Conservation (phyloP, 805 yeast genomes). For the Candida schatavii region DNA sequence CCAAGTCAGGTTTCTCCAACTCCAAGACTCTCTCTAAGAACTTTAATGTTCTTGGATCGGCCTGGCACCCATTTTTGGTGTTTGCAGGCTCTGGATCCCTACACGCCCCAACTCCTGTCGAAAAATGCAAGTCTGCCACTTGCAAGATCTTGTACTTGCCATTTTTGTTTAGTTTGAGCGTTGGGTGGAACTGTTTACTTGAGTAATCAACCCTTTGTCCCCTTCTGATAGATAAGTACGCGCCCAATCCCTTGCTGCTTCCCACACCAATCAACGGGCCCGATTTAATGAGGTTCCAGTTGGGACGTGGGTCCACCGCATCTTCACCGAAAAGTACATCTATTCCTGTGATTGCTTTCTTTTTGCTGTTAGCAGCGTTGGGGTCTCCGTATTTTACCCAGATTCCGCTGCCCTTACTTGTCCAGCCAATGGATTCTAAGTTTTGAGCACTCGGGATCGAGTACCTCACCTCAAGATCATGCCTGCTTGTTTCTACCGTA, state of each 20-base stretch:
- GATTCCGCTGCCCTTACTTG: constrained; percentile 43
- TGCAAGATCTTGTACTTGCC: constrained; percentile 77
- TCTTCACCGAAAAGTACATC: constrained; percentile 72
- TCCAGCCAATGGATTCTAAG: constrained; percentile 45
- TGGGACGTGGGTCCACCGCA: constrained; percentile 73
- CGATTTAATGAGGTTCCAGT: constrained; percentile 51
- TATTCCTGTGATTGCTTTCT: constrained; percentile 49
- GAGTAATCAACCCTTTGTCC: constrained; percentile 32
- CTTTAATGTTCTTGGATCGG: constrained; percentile 67
- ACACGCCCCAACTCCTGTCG: constrained; percentile 82
- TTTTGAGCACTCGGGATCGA: constrained; percentile 35
- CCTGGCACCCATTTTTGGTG: constrained; percentile 55
- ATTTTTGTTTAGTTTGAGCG: constrained; percentile 34
- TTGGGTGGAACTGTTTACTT: constrained; percentile 21
- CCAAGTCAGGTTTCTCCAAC: constrained; percentile 77
- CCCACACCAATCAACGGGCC: constrained; percentile 21
- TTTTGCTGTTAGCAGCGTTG: constrained; percentile 25
- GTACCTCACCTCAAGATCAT: constrained; percentile 15
- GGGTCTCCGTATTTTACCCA: constrained; percentile 59
- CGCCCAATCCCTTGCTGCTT: constrained; percentile 16
- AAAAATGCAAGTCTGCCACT: constrained; percentile 86
- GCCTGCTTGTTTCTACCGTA: constrained; percentile 12
- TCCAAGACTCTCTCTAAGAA: constrained; percentile 67
- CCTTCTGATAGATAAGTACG: constrained; percentile 32
- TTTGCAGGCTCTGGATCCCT: constrained; percentile 65